phyloP scores from a whole-genome alignment of 495 filamentous ascomycete species.

The Tuber brumale region DNA sequence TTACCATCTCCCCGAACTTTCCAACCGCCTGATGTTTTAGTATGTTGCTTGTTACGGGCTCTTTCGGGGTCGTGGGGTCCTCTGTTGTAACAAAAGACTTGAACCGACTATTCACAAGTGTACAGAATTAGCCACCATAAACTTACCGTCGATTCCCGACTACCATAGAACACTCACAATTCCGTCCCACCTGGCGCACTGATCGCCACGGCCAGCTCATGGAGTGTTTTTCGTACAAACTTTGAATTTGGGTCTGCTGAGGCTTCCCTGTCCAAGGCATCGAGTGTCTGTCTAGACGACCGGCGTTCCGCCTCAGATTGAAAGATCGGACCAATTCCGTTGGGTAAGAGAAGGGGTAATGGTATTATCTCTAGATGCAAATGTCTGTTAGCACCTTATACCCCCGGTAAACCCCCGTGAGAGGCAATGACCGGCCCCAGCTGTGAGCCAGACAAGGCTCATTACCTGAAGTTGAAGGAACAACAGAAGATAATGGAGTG shows the following conservation, averaged over 20 bases:
- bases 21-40: conserved; percentile 33
- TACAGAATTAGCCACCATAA: conserved; percentile 2
- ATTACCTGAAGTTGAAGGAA: conserved; percentile 47
- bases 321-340: conserved; percentile 42
- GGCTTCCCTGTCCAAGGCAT: conserved; percentile 52
- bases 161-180: conserved; percentile 31
- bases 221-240: conserved; percentile 33
- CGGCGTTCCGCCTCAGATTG: conserved; percentile 43
- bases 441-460: conserved; percentile 51
- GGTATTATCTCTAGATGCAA: conserved; percentile 57
- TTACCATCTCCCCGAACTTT: conserved; percentile 41
- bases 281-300: conserved; percentile 45
- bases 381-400: conserved; percentile 14
- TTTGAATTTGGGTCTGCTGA: conserved; percentile 27
- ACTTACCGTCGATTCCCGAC: conserved; percentile 11
- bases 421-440: conserved; percentile 51
- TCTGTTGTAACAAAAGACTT: conserved; percentile 20
- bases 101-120: conserved; percentile 28
- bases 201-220: conserved; percentile 40
- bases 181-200: conserved; percentile 44
- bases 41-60: conserved; percentile 27
- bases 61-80: background rate
- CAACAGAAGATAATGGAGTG: conserved; percentile 82
- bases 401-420: conserved; percentile 9
- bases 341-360: conserved; percentile 56